A percentile compares a stretch with the other conserved stretches of the same genome.
Conservation (phyloP, 768 basidiomycete species). For the Lepiota brunneoincarnata region DNA sequence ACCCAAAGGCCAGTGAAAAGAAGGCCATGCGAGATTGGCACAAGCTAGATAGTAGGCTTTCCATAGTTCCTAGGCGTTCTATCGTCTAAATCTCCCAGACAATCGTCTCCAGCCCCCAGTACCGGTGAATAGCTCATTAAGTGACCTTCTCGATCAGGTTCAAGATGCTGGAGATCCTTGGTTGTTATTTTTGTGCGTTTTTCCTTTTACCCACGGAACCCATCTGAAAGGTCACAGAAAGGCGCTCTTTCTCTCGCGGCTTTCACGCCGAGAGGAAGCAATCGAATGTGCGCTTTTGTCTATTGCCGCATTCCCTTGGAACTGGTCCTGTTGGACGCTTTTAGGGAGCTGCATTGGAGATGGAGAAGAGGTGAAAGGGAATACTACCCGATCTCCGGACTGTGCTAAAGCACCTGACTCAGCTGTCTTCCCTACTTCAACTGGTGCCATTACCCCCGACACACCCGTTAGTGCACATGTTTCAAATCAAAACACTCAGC, state of each 20-base stretch:
- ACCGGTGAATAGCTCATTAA: constrained; percentile 59
- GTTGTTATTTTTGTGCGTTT: constrained; percentile 74
- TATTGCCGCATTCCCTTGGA: constrained; percentile 80
- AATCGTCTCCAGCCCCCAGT: constrained; percentile 66
- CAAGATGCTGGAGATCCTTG: constrained; percentile 69
- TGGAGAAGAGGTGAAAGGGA: constrained; percentile 69
- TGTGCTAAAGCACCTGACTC: constrained; percentile 16
- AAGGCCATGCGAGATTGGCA: constrained; percentile 84
- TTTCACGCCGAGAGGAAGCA: constrained; percentile 81
- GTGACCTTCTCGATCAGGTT: constrained; percentile 59
- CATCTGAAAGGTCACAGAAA: constrained; percentile 47
- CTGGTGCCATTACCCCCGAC: constrained; percentile 43
- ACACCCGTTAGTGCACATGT: constrained; percentile 57
- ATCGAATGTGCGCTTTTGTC: constrained; percentile 79
- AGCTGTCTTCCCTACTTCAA: constrained; percentile 49
- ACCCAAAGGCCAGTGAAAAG: constrained; percentile 74
- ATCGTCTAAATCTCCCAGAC: constrained; percentile 34
- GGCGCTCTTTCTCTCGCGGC: constrained; percentile 76
- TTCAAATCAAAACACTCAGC: constrained; percentile 86
- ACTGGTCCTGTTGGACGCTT: constrained; percentile 91
- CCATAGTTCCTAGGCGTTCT: neutral
- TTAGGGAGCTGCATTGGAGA: constrained; percentile 79
- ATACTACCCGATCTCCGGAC: neutral
- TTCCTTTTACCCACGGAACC: neutral
- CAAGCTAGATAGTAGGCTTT: constrained; percentile 64